Conservation (phyloP, 208 protist genomes). For the Naegleria gruberi region DNA sequence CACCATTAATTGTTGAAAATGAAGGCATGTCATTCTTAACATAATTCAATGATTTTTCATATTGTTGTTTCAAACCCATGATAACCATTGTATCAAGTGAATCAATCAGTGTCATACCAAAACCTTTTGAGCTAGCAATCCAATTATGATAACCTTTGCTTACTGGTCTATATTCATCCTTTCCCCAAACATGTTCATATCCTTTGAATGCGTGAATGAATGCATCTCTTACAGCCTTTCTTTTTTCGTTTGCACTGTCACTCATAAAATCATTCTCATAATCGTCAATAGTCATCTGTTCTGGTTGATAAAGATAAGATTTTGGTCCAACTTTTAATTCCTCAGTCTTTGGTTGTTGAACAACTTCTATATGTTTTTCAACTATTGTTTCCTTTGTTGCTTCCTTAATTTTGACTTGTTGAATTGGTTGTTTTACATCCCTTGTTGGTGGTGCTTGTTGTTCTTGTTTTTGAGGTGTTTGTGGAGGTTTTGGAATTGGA, state of each 20-base stretch:
- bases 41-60: slow-evolving; percentile 43
- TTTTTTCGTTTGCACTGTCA: neutral
- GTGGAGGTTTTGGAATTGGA: too few species aligned
- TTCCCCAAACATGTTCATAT: slow-evolving; percentile 63
- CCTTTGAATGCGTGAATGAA: slow-evolving; percentile 42
- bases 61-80: slow-evolving; percentile 60
- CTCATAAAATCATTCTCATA: neutral
- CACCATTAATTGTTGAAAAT: neutral
- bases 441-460: too few species aligned
- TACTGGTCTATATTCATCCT: slow-evolving; percentile 59
- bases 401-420: too few species aligned
- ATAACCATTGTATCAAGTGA: slow-evolving; percentile 62
- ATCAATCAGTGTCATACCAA: slow-evolving; percentile 65
- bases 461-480: too few species aligned
- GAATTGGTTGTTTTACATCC: too few species aligned
- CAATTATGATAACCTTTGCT: slow-evolving; percentile 1
- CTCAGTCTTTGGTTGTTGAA: too few species aligned
- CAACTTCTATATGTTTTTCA: too few species aligned
- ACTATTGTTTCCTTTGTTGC: too few species aligned
- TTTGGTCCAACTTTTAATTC: too few species aligned
- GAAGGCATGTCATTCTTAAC: slow-evolving; percentile 34
- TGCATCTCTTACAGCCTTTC: slow-evolving; percentile 6
- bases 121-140: slow-evolving; percentile 13
- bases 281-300: neutral
- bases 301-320: neutral